phyloP scores from a whole-genome alignment of 768 basidiomycete genomes.

The Boletus reticuloceps region DNA sequence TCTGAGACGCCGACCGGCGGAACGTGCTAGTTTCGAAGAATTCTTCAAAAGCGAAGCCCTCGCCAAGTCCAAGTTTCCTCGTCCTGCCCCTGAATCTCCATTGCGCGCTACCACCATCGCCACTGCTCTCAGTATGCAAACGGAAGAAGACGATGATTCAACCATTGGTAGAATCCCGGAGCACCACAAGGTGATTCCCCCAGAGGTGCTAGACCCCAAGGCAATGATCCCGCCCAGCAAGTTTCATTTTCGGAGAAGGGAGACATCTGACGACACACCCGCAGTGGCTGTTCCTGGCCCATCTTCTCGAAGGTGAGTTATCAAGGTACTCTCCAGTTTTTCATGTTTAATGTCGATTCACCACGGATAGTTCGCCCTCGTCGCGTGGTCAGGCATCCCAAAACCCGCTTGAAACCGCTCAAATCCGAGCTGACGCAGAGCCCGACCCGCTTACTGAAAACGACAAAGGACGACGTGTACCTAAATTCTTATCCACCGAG shows the following conservation, averaged over 20 bases:
- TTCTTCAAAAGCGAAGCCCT: slow-evolving; percentile 84
- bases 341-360: neutral
- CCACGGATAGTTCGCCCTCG: slow-evolving; percentile 10
- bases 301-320: slow-evolving; percentile 22
- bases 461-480: slow-evolving; percentile 10
- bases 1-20: slow-evolving; percentile 77
- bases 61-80: slow-evolving; percentile 74
- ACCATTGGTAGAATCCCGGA: slow-evolving; percentile 56
- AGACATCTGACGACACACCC: slow-evolving; percentile 14
- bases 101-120: slow-evolving; percentile 9
- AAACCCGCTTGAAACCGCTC: slow-evolving; percentile 9
- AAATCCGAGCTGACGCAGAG: slow-evolving; percentile 14
- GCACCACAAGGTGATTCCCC: slow-evolving; percentile 70
- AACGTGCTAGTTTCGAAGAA: slow-evolving; percentile 86
- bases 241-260: slow-evolving; percentile 61
- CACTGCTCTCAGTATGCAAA: slow-evolving; percentile 15
- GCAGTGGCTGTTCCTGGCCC: neutral
- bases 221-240: slow-evolving; percentile 82
- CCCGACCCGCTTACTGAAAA: slow-evolving; percentile 6
- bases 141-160: slow-evolving; percentile 31
- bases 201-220: slow-evolving; percentile 76
- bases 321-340: neutral
- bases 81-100: slow-evolving; percentile 34
- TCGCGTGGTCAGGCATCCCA: slow-evolving; percentile 18
- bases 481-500: slow-evolving; percentile 44